Evolutionary conservation across 2,329 filamentous ascomycete genomes (phyloP), one percentile per base, ranked within the genome.

Genomic region (Penicillium rolfsii): DNA sequence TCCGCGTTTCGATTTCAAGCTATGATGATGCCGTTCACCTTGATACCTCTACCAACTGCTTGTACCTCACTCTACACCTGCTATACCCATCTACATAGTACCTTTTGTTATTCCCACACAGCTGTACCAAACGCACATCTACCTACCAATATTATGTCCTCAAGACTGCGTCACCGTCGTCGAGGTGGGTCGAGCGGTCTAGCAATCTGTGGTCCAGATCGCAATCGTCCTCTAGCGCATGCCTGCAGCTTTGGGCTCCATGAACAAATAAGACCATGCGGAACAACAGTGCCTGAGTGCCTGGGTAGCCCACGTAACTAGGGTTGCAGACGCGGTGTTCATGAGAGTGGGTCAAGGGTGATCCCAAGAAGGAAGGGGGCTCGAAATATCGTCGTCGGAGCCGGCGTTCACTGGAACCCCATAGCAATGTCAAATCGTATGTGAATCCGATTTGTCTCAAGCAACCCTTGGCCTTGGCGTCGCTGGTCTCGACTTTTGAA

Each of bases 141-240:
- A 28, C n/a, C 28, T 5, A 30, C 3, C 43, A 46, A 46, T 46
- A 9, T 5, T 28, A 9, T 50, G 28, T 36, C 19, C n/a, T 50
- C n/a, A 24, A 46, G 30, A 33, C 30, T 33, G 30, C 30, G 30
- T 33, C 30, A 2, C 30, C 30, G 12, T 9, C 30, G 11, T 33
- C 30, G 50, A 52, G 4, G n/a, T 19, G 35, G 24, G 49, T 61
- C 28, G 55, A 55, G 40, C 58, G 19, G 54, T 55, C 56, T 64
- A 58, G 62, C 64, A 58, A 40, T 24, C 46, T 49, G 56, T 55
- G 43, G 62, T 38, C 50, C 45, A 41, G 19, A 60, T 61, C 52
- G 38, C 45, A 61, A 60, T 61, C 26, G 35, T 5, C 45, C 45
- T 8, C 16, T 48, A n/a, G 45, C 14, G 43, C 26, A 57, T 54